phyloP scores from a whole-genome alignment of 257 asterid species.

The Plectranthus barbatus region DNA sequence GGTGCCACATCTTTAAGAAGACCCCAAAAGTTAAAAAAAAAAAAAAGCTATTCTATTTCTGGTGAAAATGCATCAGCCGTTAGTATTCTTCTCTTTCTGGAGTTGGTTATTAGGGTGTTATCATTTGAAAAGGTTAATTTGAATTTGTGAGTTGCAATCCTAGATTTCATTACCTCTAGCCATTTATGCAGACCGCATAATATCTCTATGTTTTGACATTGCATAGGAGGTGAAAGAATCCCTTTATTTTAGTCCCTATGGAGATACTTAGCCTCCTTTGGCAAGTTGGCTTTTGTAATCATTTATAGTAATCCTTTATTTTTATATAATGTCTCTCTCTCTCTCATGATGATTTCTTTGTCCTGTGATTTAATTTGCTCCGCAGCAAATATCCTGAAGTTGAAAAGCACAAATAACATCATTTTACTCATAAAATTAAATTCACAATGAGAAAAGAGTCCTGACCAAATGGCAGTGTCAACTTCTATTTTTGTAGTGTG shows the following conservation, averaged over 20 bases:
- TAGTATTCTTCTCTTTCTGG: too few relatives aligned
- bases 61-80: constrained; percentile 6
- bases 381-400: not conserved
- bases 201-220: not conserved
- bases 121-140: too few relatives aligned
- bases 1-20: too few relatives aligned
- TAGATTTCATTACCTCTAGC: constrained; percentile 5
- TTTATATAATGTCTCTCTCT: not conserved
- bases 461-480: too few relatives aligned
- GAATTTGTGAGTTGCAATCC: too few relatives aligned
- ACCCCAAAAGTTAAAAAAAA: too few relatives aligned
- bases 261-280: constrained; percentile 2
- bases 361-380: not conserved
- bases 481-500: too few relatives aligned
- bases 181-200: not conserved
- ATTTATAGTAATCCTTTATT: too few relatives aligned
- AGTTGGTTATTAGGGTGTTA: too few relatives aligned
- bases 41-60: not conserved
- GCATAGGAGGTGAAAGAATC: not conserved
- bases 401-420: not conserved
- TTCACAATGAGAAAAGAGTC: too few relatives aligned
- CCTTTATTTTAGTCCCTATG: not conserved
- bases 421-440: too few relatives aligned
- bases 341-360: not conserved
- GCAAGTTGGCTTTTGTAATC: too few relatives aligned